Base-by-base conservation (phyloP, 1,139 yeast genomes). In the Yamadazyma atmosphaerica region DNA sequence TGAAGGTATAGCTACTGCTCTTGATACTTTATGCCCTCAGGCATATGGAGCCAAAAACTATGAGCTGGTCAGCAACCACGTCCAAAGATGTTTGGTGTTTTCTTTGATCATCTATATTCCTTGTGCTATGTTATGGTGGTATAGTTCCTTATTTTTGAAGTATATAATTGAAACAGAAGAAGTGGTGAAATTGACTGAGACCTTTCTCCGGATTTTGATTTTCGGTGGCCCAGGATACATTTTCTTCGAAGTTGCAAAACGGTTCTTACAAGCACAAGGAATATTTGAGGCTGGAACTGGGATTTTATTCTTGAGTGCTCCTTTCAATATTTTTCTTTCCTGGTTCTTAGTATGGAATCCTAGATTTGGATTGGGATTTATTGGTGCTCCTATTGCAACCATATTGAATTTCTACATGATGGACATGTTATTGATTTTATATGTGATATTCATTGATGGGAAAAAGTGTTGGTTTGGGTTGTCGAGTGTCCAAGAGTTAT, bases 261-360 rank as follows among this genome's bases (percentile, higher is more conserved):
- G 95, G 45, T 89, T 79, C 54, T 62, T 90, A 42, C 97, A 89
- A 62, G 90, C 95, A 0, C 97, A 90, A 60, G 95, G 95, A 6
- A 86, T 88, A 18, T 89, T 87, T 66, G 94, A 86, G 52, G 96
- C 97, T 0, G 86, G 94, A 4, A 85, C 95, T 1, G 81, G 86
- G 23, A 84, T 88, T 5, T 63, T 89, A 30, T 68, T 86, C 34
- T 61, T 88, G 9, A 79, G 90, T 51, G 92, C 96, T 0, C 96
- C 97, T 0, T 50, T 86, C 19, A 88, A 90, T 58, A 74, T 86
- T 5, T 52, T 80, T 9, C 56, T 85, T 37, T 86, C 90, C 46
- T 87, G 84, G 71, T 54, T 80, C n/a, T 63, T 89, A 28, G 95
- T 89, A 8, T 89, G 95, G 92, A 73, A 84, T 54, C 60, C 67